Base-by-base conservation (phyloP, 2,329 filamentous ascomycete genomes). In the Paracorniculantispora psalliotae region DNA sequence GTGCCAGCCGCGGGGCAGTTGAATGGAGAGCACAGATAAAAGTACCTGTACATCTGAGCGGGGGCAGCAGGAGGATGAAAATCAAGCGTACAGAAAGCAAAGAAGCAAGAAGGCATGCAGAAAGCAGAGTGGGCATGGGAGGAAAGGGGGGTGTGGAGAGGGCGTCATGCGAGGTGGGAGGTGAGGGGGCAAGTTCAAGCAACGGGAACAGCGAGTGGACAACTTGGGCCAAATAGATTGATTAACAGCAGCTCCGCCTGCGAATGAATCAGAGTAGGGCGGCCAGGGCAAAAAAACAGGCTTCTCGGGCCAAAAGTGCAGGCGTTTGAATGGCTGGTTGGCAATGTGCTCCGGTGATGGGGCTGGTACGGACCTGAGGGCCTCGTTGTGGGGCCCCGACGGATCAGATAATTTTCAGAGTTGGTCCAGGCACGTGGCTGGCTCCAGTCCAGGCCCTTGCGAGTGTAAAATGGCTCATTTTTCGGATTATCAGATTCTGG, bases 361-460 rank as follows among this genome's bases (percentile, higher is more conserved):
- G 50, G 49, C 28, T 49, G 51, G 51, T 25, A 15, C 33, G 33
- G 33, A 37, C 33, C 33, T 37, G 33, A 37, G 17, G 33, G 33
- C 33, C 10, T 37, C 33, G 33, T n/a, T 21, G 61, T 57, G 59
- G 62, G 62, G 60, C 65, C 15, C 12, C 28, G 44, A 68, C 67
- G 70, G 71, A 73, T 73, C 71, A 71, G 71, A 73, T 73, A 73
- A 73, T 69, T 67, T 63, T 65, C 4, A 17, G 9, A 17, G 19
- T 15, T 17, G 19, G 39, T 44, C 39, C 15, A 19, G 51, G 39
- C 52, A 55, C 52, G 28, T 47, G 52, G 39, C 15, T 23, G 19
- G 19, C 15, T 13, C 28, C 35, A 33, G 30, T 8, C 51, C 26
- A 17, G 46, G 46, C 25, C 17, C 39, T 13, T n/a, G n/a, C n/a